Evolutionary conservation across 495 filamentous ascomycete species (phyloP).

Genomic region (Penicillium manginii): DNA sequence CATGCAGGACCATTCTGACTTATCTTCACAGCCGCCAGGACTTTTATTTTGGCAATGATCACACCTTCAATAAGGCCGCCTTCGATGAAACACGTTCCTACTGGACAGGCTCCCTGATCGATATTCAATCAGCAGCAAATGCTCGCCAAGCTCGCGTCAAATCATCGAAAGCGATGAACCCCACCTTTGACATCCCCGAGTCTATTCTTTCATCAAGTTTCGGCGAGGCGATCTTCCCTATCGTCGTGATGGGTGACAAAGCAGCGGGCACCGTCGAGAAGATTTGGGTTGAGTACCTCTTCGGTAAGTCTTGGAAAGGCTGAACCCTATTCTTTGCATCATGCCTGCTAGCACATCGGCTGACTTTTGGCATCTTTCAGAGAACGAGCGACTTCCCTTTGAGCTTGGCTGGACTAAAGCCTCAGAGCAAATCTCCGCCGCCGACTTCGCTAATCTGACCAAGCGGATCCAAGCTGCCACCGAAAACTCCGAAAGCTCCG

Average conservation of each 20-base stretch:
- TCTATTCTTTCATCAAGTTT: neutral
- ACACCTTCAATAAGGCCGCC: conserved; percentile 1
- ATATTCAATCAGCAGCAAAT: conserved; percentile 4
- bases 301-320: neutral
- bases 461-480: neutral
- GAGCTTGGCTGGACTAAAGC: conserved; percentile 3
- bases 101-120: conserved; percentile 1
- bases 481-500: neutral
- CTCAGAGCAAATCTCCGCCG: neutral
- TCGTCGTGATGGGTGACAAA: conserved; percentile 3
- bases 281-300: conserved; percentile 9
- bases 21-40: conserved; percentile 2
- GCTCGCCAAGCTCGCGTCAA: conserved; percentile 3
- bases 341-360: too few relatives aligned
- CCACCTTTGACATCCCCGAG: neutral
- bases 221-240: conserved; percentile 2
- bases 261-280: neutral
- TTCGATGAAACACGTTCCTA: conserved; percentile 4
- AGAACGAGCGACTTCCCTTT: conserved; percentile 2
- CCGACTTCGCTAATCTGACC: neutral
- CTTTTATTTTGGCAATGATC: conserved; percentile 7
- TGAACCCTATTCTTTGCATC: too few relatives aligned
- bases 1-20: neutral
- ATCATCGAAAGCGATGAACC: conserved; percentile 5
- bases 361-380: neutral